These are phyloP conservation scores for Cylindrodendrum hubeiense DNA, from an alignment of 2,329 filamentous ascomycete genomes.

Conservation along the genomic window DNA sequence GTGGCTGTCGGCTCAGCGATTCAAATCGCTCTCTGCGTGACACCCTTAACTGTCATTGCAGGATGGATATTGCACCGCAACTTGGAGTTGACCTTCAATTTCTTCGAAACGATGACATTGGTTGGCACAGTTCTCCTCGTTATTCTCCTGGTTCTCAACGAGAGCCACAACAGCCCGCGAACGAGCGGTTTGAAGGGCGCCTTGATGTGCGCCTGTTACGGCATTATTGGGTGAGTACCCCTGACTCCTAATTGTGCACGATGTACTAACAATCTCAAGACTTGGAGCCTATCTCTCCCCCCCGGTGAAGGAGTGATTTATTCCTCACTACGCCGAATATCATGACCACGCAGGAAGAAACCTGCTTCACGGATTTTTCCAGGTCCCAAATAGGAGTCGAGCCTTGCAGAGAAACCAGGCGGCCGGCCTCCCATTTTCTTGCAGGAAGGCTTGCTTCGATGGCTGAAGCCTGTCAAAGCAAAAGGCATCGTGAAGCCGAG, in stretches of 20 bases:
- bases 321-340: background rate
- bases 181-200: constrained; percentile 66
- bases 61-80: constrained; percentile 69
- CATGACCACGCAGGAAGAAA: constrained; percentile 1
- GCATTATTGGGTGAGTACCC: constrained; percentile 59
- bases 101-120: constrained; percentile 81
- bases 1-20: constrained; percentile 72
- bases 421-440: constrained; percentile 4
- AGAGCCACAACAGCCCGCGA: constrained; percentile 74
- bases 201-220: constrained; percentile 65
- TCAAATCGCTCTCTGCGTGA: constrained; percentile 72
- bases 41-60: constrained; percentile 70
- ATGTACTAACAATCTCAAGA: constrained; percentile 1
- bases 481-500: constrained; percentile 3
- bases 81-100: constrained; percentile 77
- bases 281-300: constrained; percentile 23
- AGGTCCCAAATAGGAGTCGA: background rate
- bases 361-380: background rate
- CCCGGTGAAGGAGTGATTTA: constrained; percentile 8
- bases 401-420: background rate
- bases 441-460: background rate
- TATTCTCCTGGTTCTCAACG: constrained; percentile 81
- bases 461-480: background rate
- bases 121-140: constrained; percentile 79
- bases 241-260: fast-evolving